Base-by-base conservation (phyloP, 805 yeast species). In the Zygoascus biomembranicola region DNA sequence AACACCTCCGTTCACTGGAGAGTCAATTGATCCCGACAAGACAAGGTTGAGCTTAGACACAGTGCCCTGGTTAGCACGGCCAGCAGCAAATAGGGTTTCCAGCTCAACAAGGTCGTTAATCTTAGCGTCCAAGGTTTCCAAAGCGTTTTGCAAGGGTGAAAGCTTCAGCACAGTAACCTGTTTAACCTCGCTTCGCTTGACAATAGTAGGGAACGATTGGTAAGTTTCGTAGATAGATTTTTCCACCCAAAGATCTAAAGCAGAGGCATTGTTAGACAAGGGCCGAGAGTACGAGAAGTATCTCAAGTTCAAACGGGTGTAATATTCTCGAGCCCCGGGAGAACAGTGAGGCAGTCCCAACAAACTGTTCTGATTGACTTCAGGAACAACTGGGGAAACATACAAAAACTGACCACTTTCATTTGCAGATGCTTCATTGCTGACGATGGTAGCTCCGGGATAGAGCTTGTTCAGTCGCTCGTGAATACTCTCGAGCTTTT, bases 1-100 rank as follows among this genome's bases (percentile, higher is more conserved):
- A 58, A 89, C 87, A 54, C 97, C 97, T 37, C 97, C 97, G 65
- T 89, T 89, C 5, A 89, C 92, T 2, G 96, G 96, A 0, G 96
- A 81, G 65, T 88, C 95, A 52, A 90, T 90, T 0, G 96, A 87
- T 44, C 96, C 96, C 8, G 68, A 61, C 5, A 66, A 55, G 2
- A 59, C 59, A 52, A 66, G 58, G 42, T 66, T 62, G 43, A 66
- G 60, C 53, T 57, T 43, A 23, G 60, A 52, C 26, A 56, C 51
- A n/a, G 59, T 51, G 16, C 56, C 39, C 43, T 57, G 2, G 88
- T 78, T 52, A 84, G 57, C 56, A 32, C 57, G 53, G 14, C 58
- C 61, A 11, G 53, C 47, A 32, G 59, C 57, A 54, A 55, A 59
- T 32, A 51, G 56, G 16, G 80, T 78, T 66, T 87, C 94, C 43